Percentiles rank a stretch among this genome's conserved stretches.
Conservation (phyloP, 768 basidiomycete species). For the Phaffia tasmanica region DNA sequence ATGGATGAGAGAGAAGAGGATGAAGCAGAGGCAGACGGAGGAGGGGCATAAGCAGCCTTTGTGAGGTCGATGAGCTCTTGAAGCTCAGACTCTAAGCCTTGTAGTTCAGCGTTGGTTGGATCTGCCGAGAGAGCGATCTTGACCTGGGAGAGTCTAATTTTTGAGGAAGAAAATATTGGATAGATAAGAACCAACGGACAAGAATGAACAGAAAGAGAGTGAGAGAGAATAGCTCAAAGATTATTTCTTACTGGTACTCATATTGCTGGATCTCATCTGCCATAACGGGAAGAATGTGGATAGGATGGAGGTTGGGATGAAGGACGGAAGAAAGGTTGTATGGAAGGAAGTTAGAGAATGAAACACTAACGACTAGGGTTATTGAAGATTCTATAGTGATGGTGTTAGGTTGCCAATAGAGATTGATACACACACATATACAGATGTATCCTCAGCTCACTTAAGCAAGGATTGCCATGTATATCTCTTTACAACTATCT, state of each 20-base stretch:
- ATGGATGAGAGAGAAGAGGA: constrained; percentile 1
- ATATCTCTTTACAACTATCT: no score
- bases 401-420: no score
- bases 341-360: no score
- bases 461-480: no score
- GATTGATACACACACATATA: no score
- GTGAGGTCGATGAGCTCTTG: constrained; percentile 37
- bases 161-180: neutral
- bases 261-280: constrained; percentile 37
- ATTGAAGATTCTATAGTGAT: no score
- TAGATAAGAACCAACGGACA: neutral
- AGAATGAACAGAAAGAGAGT: neutral
- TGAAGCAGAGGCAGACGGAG: neutral
- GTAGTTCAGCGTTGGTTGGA: constrained; percentile 35
- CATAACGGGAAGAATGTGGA: constrained; percentile 31
- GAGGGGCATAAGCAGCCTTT: constrained; percentile 27
- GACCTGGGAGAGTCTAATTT: constrained; percentile 35
- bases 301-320: constrained; percentile 10
- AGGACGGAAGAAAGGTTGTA: no score
- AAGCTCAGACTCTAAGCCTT: constrained; percentile 36
- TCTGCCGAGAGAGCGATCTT: constrained; percentile 36
- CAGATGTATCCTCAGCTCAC: no score
- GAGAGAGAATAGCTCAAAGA: neutral
- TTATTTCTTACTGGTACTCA: constrained; percentile 31
- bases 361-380: no score